Base-by-base conservation (phyloP, 2,329 filamentous ascomycete genomes). In the Mycosphaerella sp. region DNA sequence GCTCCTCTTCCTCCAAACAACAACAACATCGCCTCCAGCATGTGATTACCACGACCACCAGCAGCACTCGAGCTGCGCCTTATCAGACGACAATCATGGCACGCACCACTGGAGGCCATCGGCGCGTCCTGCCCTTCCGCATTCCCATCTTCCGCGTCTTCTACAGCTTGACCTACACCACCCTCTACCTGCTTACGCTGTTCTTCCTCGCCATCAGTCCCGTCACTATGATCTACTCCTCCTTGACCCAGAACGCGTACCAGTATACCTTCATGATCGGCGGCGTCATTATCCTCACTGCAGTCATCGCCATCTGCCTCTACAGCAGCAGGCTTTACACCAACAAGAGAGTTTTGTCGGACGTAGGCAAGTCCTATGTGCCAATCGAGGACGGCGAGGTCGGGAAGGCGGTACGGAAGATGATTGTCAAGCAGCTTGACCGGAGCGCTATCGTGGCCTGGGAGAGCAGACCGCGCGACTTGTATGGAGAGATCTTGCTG, bases 251-350 rank as follows among this genome's bases (percentile, higher is more conserved):
- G 51, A 57, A 73, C 45, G 84, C 89, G 61, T 74, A 82, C 44
- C 87, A 87, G 68, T 93, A 95, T 68, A 81, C 94, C 63, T 86
- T 93, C 72, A 84, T 93, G 64, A 80, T 96, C 60, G 80, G 81
- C 48, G 82, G 86, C 53, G 79, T 80, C 62, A 94, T 94, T 66
- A 71, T 90, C 50, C 73, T 89, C 42, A 89, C 88, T 12, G 74
- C 85, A 41, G 55, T 87, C 41, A 71, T 89, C 47, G 79, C 88
- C 39, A 70, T 81, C 40, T 81, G 95, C 62, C 80, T 96, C 62
- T 96, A 95, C 68, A 79, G 84, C 49, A 81, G 83, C 47, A 79
- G 93, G n/a, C 79, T 96, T 16, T 96, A 91, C 70, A 87, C 91
- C 47, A 94, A 88, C 64, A 82, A 87, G 56, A 86, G 79, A 41